These are phyloP conservation scores for Ilyonectria sp. DNA, from an alignment of 2,329 filamentous ascomycete species.

Conservation along the genomic window DNA sequence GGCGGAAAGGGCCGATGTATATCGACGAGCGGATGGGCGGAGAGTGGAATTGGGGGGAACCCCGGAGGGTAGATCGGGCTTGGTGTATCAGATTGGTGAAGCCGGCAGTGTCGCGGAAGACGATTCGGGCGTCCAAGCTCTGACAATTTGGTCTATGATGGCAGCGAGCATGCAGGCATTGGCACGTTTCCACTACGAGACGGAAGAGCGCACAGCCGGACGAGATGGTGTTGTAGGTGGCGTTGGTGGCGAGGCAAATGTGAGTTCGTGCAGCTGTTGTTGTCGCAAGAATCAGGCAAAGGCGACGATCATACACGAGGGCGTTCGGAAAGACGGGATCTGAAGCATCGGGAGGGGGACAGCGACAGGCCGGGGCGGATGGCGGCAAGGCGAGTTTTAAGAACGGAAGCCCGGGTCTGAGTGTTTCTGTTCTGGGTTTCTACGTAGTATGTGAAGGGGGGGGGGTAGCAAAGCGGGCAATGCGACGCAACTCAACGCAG, in stretches of 20 bases:
- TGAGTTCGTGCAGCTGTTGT: slow-evolving; percentile 21
- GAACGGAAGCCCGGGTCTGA: slow-evolving; percentile 20
- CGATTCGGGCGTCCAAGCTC: slow-evolving; percentile 52
- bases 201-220: slow-evolving; percentile 25
- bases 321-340: slow-evolving; percentile 40
- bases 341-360: slow-evolving; percentile 17
- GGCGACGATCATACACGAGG: slow-evolving; percentile 40
- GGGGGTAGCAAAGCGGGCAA: slow-evolving; percentile 1
- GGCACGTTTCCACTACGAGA: slow-evolving; percentile 23
- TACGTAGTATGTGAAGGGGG: background rate
- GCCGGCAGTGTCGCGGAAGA: slow-evolving; percentile 50
- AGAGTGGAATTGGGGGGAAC: background rate
- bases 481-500: slow-evolving; percentile 8
- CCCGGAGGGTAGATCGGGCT: background rate
- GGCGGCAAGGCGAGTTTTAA: slow-evolving; percentile 48
- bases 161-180: slow-evolving; percentile 66
- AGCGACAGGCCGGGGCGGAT: background rate
- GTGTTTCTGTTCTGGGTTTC: background rate
- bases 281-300: slow-evolving; percentile 38
- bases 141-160: slow-evolving; percentile 40
- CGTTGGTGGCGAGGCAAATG: background rate
- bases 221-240: background rate
- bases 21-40: background rate
- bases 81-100: slow-evolving; percentile 28
- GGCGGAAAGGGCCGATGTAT: slow-evolving; percentile 17